Percentiles rank a stretch among this genome's conserved stretches.
These are phyloP conservation scores for Hypericum androsaemum DNA, from an alignment of 345 rosid genomes.

Conservation along the genomic window DNA sequence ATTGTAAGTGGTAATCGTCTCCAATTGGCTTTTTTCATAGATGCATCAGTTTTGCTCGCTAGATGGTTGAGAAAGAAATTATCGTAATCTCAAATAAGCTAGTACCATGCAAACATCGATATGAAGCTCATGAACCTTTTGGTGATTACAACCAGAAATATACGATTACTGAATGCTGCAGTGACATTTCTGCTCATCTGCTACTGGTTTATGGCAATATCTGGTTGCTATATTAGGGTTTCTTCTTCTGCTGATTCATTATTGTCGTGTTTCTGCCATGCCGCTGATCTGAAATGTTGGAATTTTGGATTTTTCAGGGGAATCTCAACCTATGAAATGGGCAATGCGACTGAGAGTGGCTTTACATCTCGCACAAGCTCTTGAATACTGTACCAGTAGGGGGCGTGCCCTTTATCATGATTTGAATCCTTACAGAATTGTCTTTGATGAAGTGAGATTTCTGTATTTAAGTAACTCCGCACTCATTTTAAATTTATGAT, in stretches of 20 bases:
- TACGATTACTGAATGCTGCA: too few species aligned
- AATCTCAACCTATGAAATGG: constrained; percentile 4
- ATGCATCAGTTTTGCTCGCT: too few species aligned
- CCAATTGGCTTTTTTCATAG: too few species aligned
- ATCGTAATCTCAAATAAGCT: too few species aligned
- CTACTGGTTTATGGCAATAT: background rate
- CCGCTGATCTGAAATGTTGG: background rate
- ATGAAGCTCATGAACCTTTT: too few species aligned
- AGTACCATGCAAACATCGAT: too few species aligned
- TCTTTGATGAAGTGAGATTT: constrained; percentile 4
- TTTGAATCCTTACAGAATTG: constrained; percentile 4
- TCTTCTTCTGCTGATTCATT: background rate
- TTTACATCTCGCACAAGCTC: background rate
- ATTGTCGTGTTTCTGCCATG: background rate
- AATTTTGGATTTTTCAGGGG: background rate
- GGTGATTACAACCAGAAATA: too few species aligned
- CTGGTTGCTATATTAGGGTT: background rate
- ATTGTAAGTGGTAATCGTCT: constrained; percentile 23
- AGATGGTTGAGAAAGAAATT: too few species aligned
- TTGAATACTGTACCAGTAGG: constrained; percentile 2
- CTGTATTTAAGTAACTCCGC: background rate
- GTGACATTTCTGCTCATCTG: too few species aligned
- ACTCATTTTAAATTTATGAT: background rate
- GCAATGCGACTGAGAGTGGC: constrained; percentile 5
- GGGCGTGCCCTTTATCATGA: constrained; percentile 5